These are phyloP conservation scores for Neltuma alba DNA, from an alignment of 306 rosid genomes.

Conservation along the genomic window DNA sequence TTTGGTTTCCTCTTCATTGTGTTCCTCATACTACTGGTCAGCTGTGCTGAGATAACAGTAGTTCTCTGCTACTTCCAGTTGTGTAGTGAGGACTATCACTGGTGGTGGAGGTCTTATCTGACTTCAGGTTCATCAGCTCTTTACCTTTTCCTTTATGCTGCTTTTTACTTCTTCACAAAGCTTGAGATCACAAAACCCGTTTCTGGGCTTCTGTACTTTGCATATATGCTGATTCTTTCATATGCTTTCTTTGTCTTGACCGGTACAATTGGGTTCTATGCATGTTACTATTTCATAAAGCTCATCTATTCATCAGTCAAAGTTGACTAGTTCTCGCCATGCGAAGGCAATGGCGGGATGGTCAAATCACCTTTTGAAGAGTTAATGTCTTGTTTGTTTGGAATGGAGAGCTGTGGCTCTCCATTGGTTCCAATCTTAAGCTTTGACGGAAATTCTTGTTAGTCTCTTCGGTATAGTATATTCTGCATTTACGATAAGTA, in stretches of 20 bases:
- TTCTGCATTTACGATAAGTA: conserved; percentile 1
- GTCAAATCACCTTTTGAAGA: conserved; percentile 28
- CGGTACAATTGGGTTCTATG: conserved; percentile 42
- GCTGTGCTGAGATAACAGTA: conserved; percentile 90
- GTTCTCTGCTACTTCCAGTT: conserved; percentile 97
- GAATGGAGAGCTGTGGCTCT: conserved; percentile 25
- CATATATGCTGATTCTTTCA: conserved; percentile 1
- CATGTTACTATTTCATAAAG: conserved; percentile 87
- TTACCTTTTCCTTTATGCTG: conserved; percentile 3
- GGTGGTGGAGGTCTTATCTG: conserved; percentile 7
- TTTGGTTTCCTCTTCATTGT: conserved; percentile 89
- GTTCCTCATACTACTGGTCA: conserved; percentile 80
- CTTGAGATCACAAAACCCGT: not conserved
- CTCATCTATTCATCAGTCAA: conserved; percentile 90
- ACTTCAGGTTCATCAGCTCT: conserved; percentile 2
- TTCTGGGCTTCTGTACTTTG: not conserved
- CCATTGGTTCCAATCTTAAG: conserved; percentile 44
- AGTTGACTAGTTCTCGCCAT: conserved; percentile 58
- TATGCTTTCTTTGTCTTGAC: not conserved
- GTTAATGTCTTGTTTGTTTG: conserved; percentile 5
- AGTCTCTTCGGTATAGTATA: conserved; percentile 37
- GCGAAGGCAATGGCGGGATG: conserved; percentile 14
- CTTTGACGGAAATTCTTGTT: conserved; percentile 39
- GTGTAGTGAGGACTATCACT: not conserved
- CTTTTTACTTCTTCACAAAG: conserved; percentile 3